phyloP scores from a whole-genome alignment of 1,284 basidiomycete genomes.

The Sporisorium sorghi region DNA sequence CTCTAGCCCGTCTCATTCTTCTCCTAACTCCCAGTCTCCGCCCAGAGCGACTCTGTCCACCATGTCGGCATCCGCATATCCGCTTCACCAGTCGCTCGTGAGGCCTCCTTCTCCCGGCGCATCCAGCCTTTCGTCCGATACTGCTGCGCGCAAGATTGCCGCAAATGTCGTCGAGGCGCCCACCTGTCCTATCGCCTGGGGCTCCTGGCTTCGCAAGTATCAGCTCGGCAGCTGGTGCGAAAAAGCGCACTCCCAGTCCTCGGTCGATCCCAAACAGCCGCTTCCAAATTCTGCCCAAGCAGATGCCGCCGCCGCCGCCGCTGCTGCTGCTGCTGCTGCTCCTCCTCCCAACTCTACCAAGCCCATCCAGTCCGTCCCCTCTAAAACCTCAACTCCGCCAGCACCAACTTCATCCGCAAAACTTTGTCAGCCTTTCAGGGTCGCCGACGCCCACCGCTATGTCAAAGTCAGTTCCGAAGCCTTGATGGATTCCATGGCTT shows the following conservation, averaged over 20 bases:
- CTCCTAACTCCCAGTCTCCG: not conserved
- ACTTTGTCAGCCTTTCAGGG: constrained; percentile 9
- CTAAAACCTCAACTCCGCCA: not conserved
- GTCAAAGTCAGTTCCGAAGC: constrained; percentile 31
- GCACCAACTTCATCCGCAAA: constrained; percentile 15
- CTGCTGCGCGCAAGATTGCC: constrained; percentile 29
- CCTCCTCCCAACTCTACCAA: too few species aligned
- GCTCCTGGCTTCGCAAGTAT: constrained; percentile 42
- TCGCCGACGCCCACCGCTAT: constrained; percentile 21
- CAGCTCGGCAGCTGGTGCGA: constrained; percentile 36
- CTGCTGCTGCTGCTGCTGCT: not conserved
- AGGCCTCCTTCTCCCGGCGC: constrained; percentile 24
- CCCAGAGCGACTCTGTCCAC: not conserved
- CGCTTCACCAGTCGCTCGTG: constrained; percentile 24
- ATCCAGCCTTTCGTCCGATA: constrained; percentile 32
- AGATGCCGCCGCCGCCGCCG: not conserved
- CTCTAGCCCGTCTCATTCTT: not conserved
- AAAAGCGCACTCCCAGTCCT: constrained; percentile 5
- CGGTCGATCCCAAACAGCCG: not conserved
- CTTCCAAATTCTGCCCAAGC: not conserved
- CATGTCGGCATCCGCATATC: constrained; percentile 26
- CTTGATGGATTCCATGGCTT: constrained; percentile 34
- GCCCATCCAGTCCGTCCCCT: too few species aligned
- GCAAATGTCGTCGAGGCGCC: constrained; percentile 32
- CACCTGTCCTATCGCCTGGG: constrained; percentile 35